Base-by-base conservation (phyloP, 441 rosid species). In the Euphorbia celastroides region DNA sequence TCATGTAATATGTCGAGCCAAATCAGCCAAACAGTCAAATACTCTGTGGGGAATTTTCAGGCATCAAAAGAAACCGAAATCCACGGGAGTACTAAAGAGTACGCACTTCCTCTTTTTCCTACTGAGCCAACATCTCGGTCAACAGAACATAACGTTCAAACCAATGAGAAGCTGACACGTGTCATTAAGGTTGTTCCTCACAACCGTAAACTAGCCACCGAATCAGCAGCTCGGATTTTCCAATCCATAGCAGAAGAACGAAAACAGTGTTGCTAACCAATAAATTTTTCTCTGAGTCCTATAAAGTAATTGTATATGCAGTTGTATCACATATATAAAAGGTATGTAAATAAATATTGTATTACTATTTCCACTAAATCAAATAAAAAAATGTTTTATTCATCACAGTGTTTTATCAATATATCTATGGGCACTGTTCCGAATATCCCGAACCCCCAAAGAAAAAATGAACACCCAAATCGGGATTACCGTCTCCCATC, bases 181-280 rank as follows among this genome's bases (percentile, higher is more conserved):
- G 96, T 83, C 67, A 87, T 94, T 60, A 85, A 76, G 70, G 99
- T 89, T 63, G 87, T 91, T 20, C 99, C 97, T 44, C 97, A 81
- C 77, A 91, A 89, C 66, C 83, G 83, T 0, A 82, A 83, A 74
- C 79, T 82, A 1, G 97, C 99, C 3, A 82, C 85, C 2, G 94
- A 83, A 74, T 89, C 97, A 11, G 98, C 83, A 2, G 97, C 96
- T 13, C 78, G 96, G 30, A 94, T 94, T 68, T 88, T 92, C 77
- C 83, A 59, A 67, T 89, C 89, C 16, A 88, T 94, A 79, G 96
- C 89, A 69, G 89, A 84, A 78, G 97, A 89, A 72, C 80, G 99
- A 77, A 83, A 84, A 74, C 80, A 62, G 73, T 71, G 63, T 70
- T 83, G 72, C 69, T 82, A 82, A n/a, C 77, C 59, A 67, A 25